phyloP scores from a whole-genome alignment of 164 flowering plant genomes.

The Houttuynia cordata region DNA sequence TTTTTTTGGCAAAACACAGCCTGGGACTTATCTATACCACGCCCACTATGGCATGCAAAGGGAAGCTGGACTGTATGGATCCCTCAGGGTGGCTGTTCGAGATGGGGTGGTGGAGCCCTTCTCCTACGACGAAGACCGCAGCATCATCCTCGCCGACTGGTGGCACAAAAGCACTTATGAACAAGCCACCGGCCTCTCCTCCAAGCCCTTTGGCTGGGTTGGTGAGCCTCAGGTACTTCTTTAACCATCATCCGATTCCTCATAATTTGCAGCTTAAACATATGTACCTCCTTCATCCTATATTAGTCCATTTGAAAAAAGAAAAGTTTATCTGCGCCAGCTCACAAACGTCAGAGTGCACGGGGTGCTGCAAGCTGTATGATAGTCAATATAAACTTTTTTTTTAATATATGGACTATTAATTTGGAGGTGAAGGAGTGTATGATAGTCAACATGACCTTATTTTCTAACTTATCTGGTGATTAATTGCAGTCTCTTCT shows the following conservation, averaged over 20 bases:
- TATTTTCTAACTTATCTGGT: too few species aligned
- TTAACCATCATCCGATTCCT: not conserved
- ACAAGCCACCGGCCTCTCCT: slow-evolving; percentile 54
- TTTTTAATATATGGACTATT: too few species aligned
- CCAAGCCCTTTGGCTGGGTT: slow-evolving; percentile 65
- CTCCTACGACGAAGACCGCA: slow-evolving; percentile 57
- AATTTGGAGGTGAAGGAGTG: too few species aligned
- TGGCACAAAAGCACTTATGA: slow-evolving; percentile 57
- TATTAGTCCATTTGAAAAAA: too few species aligned
- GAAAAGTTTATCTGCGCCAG: too few species aligned
- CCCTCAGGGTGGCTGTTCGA: slow-evolving; percentile 44
- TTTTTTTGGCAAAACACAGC: slow-evolving; percentile 21
- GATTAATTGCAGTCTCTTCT: slow-evolving; percentile 54
- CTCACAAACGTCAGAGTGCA: too few species aligned
- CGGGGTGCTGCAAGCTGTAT: too few species aligned
- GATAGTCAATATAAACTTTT: too few species aligned
- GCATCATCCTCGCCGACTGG: slow-evolving; percentile 77
- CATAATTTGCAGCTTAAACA: too few species aligned
- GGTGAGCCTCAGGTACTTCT: slow-evolving; percentile 71
- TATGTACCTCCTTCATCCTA: too few species aligned
- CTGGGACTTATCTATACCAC: slow-evolving; percentile 84
- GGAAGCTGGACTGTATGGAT: slow-evolving; percentile 69
- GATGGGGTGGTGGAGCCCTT: slow-evolving; percentile 60
- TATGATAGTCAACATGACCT: too few species aligned
- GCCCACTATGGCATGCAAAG: slow-evolving; percentile 94